Base-by-base conservation (phyloP, 2,329 filamentous ascomycete species). In the Rutstroemia sp. region DNA sequence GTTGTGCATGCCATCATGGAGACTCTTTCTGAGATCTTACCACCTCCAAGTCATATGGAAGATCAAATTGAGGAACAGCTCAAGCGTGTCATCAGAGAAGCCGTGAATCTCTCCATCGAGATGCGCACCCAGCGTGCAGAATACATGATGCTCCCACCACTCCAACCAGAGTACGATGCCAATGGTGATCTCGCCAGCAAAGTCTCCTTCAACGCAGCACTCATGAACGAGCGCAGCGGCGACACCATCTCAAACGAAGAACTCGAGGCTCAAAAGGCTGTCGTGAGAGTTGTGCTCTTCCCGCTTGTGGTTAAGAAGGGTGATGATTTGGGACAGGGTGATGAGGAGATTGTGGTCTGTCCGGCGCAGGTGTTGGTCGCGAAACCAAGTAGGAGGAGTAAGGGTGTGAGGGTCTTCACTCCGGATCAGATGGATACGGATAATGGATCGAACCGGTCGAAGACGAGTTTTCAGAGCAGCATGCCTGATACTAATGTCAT, bases 41-140 rank as follows among this genome's bases (percentile, higher is more conserved):
- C 92, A 9, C 94, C 94, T 10, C 92, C 94, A 5, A 80, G 83
- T 53, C 83, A 94, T 65, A 78, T 92, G 56, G 88, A 94, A 72
- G 75, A 79, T 42, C 88, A 95, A 69, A 88, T 96, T 48, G 81
- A 91, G 64, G 82, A 88, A 36, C 92, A 92, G 61, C 80, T 99
- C 54, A 87, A 88, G 66, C 90, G 89, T 64, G 91, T 99, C 51
- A 84, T 99, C 73, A 84, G 84, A 63, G 83, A 92, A 60, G 94
- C 95, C 0, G 94, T 96, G 50, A 87, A 89, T 57, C 81, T 99
- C 10, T 91, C 91, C 1, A 85, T 99, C 63, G 92, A 96, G 75
- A 99, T 99, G 94, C 91, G 94, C 69, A 95, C 88, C 16, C 94
- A 99, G 71, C 85, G 90, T 58, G 91, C 94, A 39, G 94, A 97